phyloP scores from a whole-genome alignment of 495 filamentous ascomycete genomes.

The Neurospora sp. region DNA sequence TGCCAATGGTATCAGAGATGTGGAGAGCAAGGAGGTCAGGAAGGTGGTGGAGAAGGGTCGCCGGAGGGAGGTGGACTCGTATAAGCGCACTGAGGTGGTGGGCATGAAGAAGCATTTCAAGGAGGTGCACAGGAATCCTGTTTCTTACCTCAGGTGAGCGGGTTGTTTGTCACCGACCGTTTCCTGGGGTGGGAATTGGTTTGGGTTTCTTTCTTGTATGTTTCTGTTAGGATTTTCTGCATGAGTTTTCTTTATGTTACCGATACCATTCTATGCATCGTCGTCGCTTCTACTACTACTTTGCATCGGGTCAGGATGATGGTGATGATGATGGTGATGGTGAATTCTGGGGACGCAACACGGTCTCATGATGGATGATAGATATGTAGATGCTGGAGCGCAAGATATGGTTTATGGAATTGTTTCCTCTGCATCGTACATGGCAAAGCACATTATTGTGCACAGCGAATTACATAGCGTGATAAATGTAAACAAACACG shows the following conservation, averaged over 20 bases:
- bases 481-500: too few species aligned
- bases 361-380: not conserved
- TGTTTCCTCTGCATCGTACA: too few species aligned
- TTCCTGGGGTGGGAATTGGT: not conserved
- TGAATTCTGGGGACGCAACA: not conserved
- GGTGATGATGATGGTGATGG: not conserved
- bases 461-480: too few species aligned
- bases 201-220: not conserved
- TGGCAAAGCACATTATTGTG: too few species aligned
- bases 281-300: not conserved
- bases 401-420: not conserved
- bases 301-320: not conserved
- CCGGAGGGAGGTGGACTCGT: slow-evolving; percentile 16
- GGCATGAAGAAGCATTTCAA: slow-evolving; percentile 19
- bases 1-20: slow-evolving; percentile 6
- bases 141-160: slow-evolving; percentile 16
- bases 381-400: not conserved
- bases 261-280: not conserved
- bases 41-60: slow-evolving; percentile 15
- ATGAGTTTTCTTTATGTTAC: not conserved
- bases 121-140: slow-evolving; percentile 20
- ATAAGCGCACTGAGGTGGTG: slow-evolving; percentile 8
- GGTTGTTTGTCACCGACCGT: not conserved
- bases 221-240: not conserved
- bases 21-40: slow-evolving; percentile 8